A percentile compares a stretch with the other conserved stretches of the same genome.
These are phyloP conservation scores for Globisporangium paroecandrum DNA, from an alignment of 352 stramenopile species.

Conservation along the genomic window DNA sequence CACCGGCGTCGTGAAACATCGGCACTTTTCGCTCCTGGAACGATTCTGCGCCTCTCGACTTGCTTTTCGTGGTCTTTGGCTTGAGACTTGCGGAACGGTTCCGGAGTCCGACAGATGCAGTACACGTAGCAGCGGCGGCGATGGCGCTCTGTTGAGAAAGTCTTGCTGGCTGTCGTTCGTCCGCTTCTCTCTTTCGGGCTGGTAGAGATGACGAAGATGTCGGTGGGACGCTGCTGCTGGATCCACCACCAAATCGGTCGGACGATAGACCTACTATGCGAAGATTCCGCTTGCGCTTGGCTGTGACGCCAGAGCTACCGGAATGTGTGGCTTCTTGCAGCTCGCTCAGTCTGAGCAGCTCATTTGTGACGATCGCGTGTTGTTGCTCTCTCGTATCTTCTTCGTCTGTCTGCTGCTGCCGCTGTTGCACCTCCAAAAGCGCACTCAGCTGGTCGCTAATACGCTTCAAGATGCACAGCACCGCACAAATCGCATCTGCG, in stretches of 20 bases:
- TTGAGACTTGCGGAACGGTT: not conserved
- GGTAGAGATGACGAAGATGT: no score
- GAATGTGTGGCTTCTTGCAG: not conserved
- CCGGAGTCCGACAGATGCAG: not conserved
- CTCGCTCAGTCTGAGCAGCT: not conserved
- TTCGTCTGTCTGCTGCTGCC: not conserved
- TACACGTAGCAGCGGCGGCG: not conserved
- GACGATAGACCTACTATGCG: constrained; percentile 10
- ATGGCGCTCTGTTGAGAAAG: not conserved
- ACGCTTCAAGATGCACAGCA: constrained; percentile 44
- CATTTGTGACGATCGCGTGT: not conserved
- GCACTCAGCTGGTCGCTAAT: constrained; percentile 11
- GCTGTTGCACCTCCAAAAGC: not conserved
- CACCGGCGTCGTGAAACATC: constrained; percentile 19
- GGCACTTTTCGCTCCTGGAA: constrained; percentile 1
- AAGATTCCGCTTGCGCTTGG: not conserved
- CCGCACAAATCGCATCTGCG: constrained; percentile 34
- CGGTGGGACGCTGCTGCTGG: no score
- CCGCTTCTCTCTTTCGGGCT: not conserved
- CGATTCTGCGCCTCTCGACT: not conserved
- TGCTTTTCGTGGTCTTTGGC: constrained; percentile 9
- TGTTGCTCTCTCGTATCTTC: not conserved
- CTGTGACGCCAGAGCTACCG: not conserved
- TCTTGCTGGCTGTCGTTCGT: not conserved
- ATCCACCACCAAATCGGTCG: not conserved